Evolutionary conservation across 495 filamentous ascomycete genomes (phyloP).

Genomic region (Monascus purpureus): DNA sequence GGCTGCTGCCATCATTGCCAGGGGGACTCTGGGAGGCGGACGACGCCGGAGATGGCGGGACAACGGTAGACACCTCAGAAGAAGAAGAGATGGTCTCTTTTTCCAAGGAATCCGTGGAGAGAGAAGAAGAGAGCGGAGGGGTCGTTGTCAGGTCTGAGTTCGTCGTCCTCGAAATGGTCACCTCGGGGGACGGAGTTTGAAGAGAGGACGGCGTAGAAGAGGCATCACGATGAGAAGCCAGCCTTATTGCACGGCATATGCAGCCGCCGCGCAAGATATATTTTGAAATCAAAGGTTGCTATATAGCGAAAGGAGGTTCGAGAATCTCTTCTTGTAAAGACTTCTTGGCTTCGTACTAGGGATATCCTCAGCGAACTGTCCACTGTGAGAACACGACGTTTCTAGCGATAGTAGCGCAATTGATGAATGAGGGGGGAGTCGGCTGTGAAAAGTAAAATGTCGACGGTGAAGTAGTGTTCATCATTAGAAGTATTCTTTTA

Average conservation of each 20-base stretch:
- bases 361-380: too few relatives aligned
- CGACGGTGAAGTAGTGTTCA: too few relatives aligned
- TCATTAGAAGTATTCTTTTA: too few relatives aligned
- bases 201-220: constrained; percentile 26
- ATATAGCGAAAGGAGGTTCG: not conserved
- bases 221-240: constrained; percentile 33
- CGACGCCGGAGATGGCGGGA: constrained; percentile 22
- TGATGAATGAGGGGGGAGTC: too few relatives aligned
- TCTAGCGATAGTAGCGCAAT: too few relatives aligned
- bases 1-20: constrained; percentile 20
- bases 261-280: constrained; percentile 2
- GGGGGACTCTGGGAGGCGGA: constrained; percentile 21
- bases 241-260: constrained; percentile 30
- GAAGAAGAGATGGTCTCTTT: constrained; percentile 22
- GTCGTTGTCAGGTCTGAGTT: constrained; percentile 2
- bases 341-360: too few relatives aligned
- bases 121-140: constrained; percentile 5
- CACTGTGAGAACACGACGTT: too few relatives aligned
- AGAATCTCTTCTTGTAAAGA: too few relatives aligned
- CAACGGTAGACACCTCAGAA: constrained; percentile 10
- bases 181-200: constrained; percentile 13
- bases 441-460: too few relatives aligned
- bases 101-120: constrained; percentile 5
- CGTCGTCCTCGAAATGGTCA: constrained; percentile 13
- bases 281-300: not conserved